phyloP scores from a whole-genome alignment of 306 rosid species.

The Trifolium repens region DNA sequence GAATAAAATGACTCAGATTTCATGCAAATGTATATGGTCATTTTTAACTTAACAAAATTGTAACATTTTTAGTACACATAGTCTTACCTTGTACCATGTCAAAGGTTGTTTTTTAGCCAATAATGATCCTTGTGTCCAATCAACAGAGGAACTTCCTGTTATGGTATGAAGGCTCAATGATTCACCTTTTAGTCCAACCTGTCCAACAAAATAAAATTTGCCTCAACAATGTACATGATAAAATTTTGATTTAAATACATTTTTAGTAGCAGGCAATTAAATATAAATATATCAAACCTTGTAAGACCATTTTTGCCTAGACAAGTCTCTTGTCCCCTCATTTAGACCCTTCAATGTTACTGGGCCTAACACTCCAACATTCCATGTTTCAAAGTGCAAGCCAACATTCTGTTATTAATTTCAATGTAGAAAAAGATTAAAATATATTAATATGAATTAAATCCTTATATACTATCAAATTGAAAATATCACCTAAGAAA shows the following conservation, averaged over 20 bases:
- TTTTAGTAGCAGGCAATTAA: not conserved
- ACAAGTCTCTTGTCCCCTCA: conserved; percentile 70
- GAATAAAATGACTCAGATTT: conserved; percentile 27
- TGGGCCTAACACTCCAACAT: conserved; percentile 78
- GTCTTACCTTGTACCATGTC: conserved; percentile 94
- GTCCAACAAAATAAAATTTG: conserved; percentile 40
- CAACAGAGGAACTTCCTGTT: conserved; percentile 55
- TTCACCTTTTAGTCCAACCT: conserved; percentile 95
- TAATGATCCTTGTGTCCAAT: conserved; percentile 60
- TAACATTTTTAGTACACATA: not conserved
- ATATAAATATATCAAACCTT: conserved; percentile 48
- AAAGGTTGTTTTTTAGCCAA: conserved; percentile 59
- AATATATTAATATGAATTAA: not conserved
- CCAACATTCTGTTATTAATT: conserved; percentile 78
- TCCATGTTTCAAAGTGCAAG: conserved; percentile 75
- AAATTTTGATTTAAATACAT: not conserved
- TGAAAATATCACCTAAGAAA: conserved; percentile 25
- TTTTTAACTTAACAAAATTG: not conserved
- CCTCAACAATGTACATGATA: conserved; percentile 3
- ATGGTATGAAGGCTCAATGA: conserved; percentile 59
- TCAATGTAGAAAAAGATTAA: conserved; percentile 18
- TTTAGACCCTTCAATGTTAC: conserved; percentile 67
- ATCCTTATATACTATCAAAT: not conserved
- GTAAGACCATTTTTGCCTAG: conserved; percentile 87
- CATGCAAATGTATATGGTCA: conserved; percentile 6